A percentile compares a stretch with the other conserved stretches of the same genome.
Evolutionary conservation across 2,329 filamentous ascomycete species (phyloP).

Genomic region (Arthrobotrys pseudoclavata): DNA sequence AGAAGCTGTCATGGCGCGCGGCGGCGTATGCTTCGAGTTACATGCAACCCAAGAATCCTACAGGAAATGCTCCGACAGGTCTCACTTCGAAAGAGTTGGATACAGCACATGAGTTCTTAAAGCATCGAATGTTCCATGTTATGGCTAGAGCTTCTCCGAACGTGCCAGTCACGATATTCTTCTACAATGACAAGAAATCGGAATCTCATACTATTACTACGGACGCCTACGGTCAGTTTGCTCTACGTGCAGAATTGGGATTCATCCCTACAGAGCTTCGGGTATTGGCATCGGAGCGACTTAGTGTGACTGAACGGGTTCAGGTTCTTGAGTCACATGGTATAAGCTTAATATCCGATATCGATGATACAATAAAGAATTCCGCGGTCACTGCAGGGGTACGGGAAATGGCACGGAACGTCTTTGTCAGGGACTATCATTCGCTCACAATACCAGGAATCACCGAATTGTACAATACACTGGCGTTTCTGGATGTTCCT

Average conservation of each 20-base stretch:
- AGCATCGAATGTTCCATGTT: slow-evolving; percentile 89
- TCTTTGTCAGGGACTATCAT: slow-evolving; percentile 86
- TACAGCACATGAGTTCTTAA: slow-evolving; percentile 85
- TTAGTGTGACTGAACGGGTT: slow-evolving; percentile 85
- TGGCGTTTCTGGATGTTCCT: slow-evolving; percentile 84
- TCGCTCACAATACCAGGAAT: slow-evolving; percentile 90
- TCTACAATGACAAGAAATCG: slow-evolving; percentile 87
- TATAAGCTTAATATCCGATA: slow-evolving; percentile 94
- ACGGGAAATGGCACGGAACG: slow-evolving; percentile 95
- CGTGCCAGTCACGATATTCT: slow-evolving; percentile 89
- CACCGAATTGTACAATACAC: slow-evolving; percentile 84
- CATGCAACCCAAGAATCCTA: slow-evolving; percentile 46
- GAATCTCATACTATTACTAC: slow-evolving; percentile 87
- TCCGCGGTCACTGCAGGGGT: slow-evolving; percentile 90
- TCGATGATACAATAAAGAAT: slow-evolving; percentile 97
- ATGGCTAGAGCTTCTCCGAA: slow-evolving; percentile 84
- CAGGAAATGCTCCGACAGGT: slow-evolving; percentile 37
- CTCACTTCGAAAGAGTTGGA: slow-evolving; percentile 82
- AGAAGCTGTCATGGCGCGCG: slow-evolving; percentile 44
- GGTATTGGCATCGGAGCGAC: slow-evolving; percentile 84
- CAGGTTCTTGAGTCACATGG: slow-evolving; percentile 81
- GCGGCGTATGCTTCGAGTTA: slow-evolving; percentile 51
- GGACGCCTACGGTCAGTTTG: slow-evolving; percentile 90
- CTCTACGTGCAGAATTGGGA: slow-evolving; percentile 81
- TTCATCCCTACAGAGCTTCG: slow-evolving; percentile 92